These are phyloP conservation scores for Podaxis pistillaris DNA, from an alignment of 768 basidiomycete genomes.

Conservation along the genomic window DNA sequence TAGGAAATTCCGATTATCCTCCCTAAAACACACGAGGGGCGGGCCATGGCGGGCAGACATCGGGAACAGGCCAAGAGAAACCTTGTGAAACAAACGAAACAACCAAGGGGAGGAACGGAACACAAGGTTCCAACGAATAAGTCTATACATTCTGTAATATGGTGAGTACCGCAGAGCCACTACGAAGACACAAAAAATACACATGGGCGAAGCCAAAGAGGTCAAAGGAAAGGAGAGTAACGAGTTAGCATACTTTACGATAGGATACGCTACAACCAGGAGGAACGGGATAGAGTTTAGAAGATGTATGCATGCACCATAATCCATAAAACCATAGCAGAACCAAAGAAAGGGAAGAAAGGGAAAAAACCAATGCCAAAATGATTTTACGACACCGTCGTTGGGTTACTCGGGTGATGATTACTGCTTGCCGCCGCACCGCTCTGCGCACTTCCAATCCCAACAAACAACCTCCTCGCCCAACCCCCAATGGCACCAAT, in stretches of 20 bases:
- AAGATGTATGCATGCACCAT: neutral
- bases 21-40: too few species aligned
- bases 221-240: neutral
- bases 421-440: neutral
- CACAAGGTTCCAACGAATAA: too few species aligned
- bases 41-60: too few species aligned
- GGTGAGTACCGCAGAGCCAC: too few species aligned
- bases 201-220: neutral
- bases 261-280: neutral
- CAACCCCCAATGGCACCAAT: constrained; percentile 17
- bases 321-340: neutral
- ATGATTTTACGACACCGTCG: neutral
- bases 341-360: neutral
- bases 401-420: neutral
- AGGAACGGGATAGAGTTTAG: neutral
- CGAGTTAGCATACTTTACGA: neutral
- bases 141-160: too few species aligned
- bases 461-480: constrained; percentile 19
- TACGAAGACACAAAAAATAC: neutral
- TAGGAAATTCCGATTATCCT: too few species aligned
- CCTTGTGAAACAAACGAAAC: too few species aligned
- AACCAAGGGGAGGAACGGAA: too few species aligned
- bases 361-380: neutral
- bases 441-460: neutral
- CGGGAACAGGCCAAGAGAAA: too few species aligned